These are phyloP conservation scores for Suillus variegatus DNA, from an alignment of 768 basidiomycete species.

Conservation along the genomic window DNA sequence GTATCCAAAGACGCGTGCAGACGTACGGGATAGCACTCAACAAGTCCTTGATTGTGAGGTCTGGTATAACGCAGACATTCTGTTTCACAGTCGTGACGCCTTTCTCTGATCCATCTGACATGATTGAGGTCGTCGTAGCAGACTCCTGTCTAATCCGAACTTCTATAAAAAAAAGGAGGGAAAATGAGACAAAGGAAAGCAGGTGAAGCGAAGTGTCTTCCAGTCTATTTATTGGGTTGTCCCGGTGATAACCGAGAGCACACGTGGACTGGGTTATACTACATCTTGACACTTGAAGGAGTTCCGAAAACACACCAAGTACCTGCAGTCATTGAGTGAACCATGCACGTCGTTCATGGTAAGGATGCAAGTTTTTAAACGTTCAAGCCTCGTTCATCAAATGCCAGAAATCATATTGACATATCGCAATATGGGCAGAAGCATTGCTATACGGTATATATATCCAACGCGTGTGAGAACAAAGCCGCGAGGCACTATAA, in stretches of 20 bases:
- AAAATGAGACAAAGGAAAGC: conserved; percentile 4
- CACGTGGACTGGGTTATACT: conserved; percentile 22
- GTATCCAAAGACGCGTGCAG: conserved; percentile 8
- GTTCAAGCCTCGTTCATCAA: background rate
- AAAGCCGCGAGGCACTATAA: background rate
- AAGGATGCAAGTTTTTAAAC: background rate
- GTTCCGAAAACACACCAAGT: background rate
- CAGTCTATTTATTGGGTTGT: conserved; percentile 27
- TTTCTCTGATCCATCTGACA: conserved; percentile 19
- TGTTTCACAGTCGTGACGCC: conserved; percentile 47
- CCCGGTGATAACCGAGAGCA: conserved; percentile 25
- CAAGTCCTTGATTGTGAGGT: conserved; percentile 86
- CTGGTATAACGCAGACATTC: conserved; percentile 68
- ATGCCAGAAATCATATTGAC: background rate
- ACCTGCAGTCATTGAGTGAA: background rate
- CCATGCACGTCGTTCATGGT: background rate
- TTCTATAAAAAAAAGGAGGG: conserved; percentile 6
- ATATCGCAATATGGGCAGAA: background rate
- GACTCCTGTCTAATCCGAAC: conserved; percentile 12
- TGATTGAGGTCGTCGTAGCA: conserved; percentile 19
- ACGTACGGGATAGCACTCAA: conserved; percentile 81
- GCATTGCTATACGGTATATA: background rate
- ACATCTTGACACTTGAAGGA: too few relatives aligned
- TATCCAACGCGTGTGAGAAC: background rate
- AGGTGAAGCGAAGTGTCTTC: background rate